Base-by-base conservation (phyloP, 768 basidiomycete genomes). In the Boletus rufocinnamomeus region DNA sequence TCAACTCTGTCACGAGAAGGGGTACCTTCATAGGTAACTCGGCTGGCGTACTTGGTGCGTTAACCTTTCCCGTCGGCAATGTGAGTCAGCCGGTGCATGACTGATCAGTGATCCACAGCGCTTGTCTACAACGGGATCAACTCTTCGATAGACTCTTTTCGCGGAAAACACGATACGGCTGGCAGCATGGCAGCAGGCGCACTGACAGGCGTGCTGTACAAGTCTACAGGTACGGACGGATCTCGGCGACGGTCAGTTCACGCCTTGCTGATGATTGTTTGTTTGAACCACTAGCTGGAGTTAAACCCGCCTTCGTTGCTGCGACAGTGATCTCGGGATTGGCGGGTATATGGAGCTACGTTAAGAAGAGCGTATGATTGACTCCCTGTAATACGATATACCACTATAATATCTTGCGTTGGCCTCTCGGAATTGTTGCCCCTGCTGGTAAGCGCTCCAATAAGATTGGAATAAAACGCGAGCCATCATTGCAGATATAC, bases 1-100 rank as follows among this genome's bases (percentile, higher is more conserved):
- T 99, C 65, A 99, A 98, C 82, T 91, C 93, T 72, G 86, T 96
- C 73, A 98, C 97, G 60, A 81, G 96, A 77, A 84, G 97, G 77
- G 97, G 97, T 34, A 96, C 93, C 47, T 97, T 96, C 77, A 88
- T 97, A 76, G 97, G 95, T 69, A 99, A 98, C 80, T 97, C 94
- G 70, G 92, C 95, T 73, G 97, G 97, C 73, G 92, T 98, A 61
- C 80, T 98, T 62, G 97, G 97, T 98, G 69, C 75, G 91, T 83
- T 72, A 63, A 58, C 63, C 66, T 61, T 74, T 66, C 62, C 68
- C 70, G 69, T 70, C 68, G 70, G 70, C 66, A 65, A 54, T 44
- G 40, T 50, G 27, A 51, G 59, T 32, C 52, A 60, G 50, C 54
- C 70, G 69, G 72, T 73, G 72, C 75, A 65, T 79, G 75, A 70